Base-by-base conservation (phyloP, 805 yeast genomes). In the Candida anglica region DNA sequence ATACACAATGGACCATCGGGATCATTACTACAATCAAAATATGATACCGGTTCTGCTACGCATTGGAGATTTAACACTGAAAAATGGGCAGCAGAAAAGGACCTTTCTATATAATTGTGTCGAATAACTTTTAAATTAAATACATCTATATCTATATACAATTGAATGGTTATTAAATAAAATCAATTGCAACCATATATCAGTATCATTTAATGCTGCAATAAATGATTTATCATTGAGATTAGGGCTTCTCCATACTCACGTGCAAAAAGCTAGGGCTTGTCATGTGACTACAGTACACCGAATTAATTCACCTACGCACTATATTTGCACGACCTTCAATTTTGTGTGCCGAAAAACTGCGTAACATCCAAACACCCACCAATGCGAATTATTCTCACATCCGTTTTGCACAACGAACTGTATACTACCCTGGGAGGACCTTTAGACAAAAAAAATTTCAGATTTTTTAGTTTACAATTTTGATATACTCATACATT, bases 21-120 rank as follows among this genome's bases (percentile, higher is more conserved):
- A 27, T 63, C 82, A 2, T 40, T 58, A 15, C 69, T 66, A 40
- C 75, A 71, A 33, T 73, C 75, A 3, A 79, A 78, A 47, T 71
- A 77, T 27, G 85, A 77, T 38, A 45, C 57, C 14, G 72, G 69
- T 14, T 59, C 63, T 2, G 53, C 75, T 11, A 60, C 68, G 27
- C 94, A 85, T 57, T 85, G 94, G 94, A 76, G 89, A 63, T 75
- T 81, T 44, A 63, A 62, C 39, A 63, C 72, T 35, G 60, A 62
- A 21, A 68, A 68, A 37, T 79, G 83, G 76, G 69, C 69, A 37
- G 55, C 60, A 9, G 93, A 83, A 50, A 53, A 62, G 26, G 91
- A 83, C 44, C 69, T 83, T 28, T 65, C 52, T 33, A 50, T 75
- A 29, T 72, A 37, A 44, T 21, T 11, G 11, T 11, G 23, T 21